A percentile compares a stretch with the other conserved stretches of the same genome.
phyloP scores from a whole-genome alignment of 208 protist species.

The Herpetomonas samuelpessoai region DNA sequence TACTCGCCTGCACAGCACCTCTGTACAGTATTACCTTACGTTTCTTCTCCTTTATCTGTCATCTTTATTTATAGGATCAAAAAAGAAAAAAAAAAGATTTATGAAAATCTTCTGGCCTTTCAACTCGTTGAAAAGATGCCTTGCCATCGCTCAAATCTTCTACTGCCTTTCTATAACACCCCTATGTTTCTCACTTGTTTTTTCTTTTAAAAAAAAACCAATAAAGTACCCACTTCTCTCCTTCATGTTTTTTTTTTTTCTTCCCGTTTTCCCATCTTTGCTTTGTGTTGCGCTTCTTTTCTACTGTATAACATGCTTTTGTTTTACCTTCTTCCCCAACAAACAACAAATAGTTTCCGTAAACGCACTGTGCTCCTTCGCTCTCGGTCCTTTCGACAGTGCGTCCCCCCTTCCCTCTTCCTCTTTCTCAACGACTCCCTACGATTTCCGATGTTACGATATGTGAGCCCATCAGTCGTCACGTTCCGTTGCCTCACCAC shows the following conservation, averaged over 20 bases:
- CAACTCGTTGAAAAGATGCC: no score
- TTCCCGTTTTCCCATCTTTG: background rate
- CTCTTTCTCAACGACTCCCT: conserved; percentile 5
- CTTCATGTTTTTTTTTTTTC: background rate
- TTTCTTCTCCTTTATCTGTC: background rate
- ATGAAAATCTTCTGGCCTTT: no score
- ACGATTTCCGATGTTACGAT: background rate
- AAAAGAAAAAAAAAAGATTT: conserved; percentile 11
- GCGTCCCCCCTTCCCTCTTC: background rate
- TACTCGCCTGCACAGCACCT: no score
- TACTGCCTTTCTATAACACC: no score
- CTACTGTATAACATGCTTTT: background rate
- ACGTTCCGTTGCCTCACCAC: no score
- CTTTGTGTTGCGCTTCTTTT: no score
- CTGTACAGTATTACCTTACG: background rate
- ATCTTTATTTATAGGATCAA: background rate
- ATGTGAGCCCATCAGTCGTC: conserved; percentile 6
- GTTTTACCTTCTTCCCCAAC: conserved; percentile 9
- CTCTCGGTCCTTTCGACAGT: background rate
- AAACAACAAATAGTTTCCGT: no score
- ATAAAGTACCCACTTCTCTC: background rate
- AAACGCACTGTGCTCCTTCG: no score
- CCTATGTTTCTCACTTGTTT: no score
- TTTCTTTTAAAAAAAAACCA: background rate
- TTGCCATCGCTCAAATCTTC: no score